These are phyloP conservation scores for Urtica urens DNA, from an alignment of 306 rosid genomes.

Conservation along the genomic window DNA sequence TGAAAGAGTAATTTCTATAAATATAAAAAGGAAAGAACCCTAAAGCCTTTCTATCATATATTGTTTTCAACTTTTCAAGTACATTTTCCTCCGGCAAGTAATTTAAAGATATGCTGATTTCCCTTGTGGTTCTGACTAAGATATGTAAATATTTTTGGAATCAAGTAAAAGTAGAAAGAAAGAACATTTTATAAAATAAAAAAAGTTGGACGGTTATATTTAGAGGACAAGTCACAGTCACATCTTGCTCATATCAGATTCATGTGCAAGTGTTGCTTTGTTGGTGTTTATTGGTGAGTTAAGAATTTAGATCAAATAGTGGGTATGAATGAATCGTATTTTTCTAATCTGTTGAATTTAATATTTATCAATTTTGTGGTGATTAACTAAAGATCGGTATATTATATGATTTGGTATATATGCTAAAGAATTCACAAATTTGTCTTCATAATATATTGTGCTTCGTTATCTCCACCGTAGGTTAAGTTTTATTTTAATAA, in stretches of 20 bases:
- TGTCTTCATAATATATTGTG: neutral
- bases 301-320: neutral
- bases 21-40: neutral
- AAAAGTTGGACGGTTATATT: neutral
- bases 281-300: neutral
- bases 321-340: neutral
- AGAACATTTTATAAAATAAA: neutral
- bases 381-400: neutral
- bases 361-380: neutral
- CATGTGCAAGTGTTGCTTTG: neutral
- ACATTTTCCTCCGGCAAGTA: neutral
- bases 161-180: neutral
- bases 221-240: slow-evolving; percentile 1
- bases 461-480: neutral
- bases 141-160: slow-evolving; percentile 2
- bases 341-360: neutral
- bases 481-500: neutral
- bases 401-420: neutral
- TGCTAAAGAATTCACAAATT: neutral
- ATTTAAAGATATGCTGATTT: neutral
- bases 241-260: neutral
- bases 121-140: too few relatives aligned
- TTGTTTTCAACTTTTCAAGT: neutral
- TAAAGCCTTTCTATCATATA: slow-evolving; percentile 9
- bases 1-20: neutral